Evolutionary conservation across 305 asterid species (phyloP).

Genomic region (Fraxinus xanthoxyloides): DNA sequence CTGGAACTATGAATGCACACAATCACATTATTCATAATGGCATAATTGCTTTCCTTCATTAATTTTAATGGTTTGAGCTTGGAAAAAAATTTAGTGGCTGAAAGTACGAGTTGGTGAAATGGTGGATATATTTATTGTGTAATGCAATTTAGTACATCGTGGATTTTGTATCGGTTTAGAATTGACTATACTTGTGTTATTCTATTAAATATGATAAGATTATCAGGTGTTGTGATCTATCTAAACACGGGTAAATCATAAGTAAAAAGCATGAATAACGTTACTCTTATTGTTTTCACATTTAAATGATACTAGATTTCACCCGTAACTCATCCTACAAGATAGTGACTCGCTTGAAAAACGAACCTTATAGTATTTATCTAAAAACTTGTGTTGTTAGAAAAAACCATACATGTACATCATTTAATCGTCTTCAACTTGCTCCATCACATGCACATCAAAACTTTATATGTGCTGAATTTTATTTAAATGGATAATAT

Average conservation of each 20-base stretch:
- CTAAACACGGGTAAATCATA: no score
- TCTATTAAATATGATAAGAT: no score
- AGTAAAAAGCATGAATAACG: neutral
- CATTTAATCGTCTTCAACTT: neutral
- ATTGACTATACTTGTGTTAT: neutral
- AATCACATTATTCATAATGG: neutral
- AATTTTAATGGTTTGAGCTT: neutral
- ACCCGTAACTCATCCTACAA: neutral
- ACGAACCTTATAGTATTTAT: neutral
- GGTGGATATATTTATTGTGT: neutral
- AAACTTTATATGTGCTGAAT: neutral
- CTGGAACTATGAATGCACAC: neutral
- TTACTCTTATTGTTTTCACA: neutral
- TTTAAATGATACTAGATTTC: neutral
- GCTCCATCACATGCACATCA: neutral
- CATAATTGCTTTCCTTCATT: neutral
- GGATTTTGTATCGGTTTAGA: no score
- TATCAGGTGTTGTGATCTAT: neutral
- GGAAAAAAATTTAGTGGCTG: neutral
- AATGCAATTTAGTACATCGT: no score
- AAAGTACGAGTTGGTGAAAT: neutral
- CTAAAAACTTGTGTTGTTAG: neutral
- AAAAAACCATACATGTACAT: neutral
- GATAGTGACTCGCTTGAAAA: neutral
- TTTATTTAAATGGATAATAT: neutral